These are phyloP conservation scores for Urochloa ruziziensis DNA, from an alignment of 176 grass and related monocot genomes.

Conservation along the genomic window DNA sequence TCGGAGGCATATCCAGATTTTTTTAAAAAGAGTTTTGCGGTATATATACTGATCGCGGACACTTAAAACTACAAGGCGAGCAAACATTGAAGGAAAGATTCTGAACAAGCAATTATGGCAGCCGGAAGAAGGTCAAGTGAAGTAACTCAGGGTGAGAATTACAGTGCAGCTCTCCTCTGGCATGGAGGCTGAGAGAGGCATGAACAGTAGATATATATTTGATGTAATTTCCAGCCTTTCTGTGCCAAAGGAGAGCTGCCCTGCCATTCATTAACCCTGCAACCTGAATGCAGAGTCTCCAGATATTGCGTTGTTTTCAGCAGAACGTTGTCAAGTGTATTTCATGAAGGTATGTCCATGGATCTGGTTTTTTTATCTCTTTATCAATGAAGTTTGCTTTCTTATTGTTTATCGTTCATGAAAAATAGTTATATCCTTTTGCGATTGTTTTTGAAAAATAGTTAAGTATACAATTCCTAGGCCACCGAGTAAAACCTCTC, in stretches of 20 bases:
- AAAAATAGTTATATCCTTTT: not conserved
- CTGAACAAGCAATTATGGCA: not conserved
- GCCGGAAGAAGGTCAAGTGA: not conserved
- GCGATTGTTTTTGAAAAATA: not conserved
- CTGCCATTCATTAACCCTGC: slow-evolving; percentile 62
- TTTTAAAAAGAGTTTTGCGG: not conserved
- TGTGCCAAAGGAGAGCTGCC: slow-evolving; percentile 90
- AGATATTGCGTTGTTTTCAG: not conserved
- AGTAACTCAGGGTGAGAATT: slow-evolving; percentile 49
- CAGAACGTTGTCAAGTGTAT: not conserved
- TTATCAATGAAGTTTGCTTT: not conserved
- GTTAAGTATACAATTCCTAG: not conserved
- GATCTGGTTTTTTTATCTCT: not conserved
- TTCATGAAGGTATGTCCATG: slow-evolving; percentile 5
- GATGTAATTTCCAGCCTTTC: not conserved
- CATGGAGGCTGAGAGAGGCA: slow-evolving; percentile 16
- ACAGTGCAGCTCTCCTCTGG: slow-evolving; percentile 58
- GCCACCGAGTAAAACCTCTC: not conserved
- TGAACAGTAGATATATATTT: not conserved
- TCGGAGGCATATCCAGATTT: slow-evolving; percentile 32
- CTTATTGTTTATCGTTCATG: not conserved
- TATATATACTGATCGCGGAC: slow-evolving; percentile 6
- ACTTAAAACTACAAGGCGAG: not conserved
- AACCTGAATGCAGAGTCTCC: not conserved
- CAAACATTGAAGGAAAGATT: not conserved